Evolutionary conservation across 148 eudicot genomes (phyloP).

Genomic region (Heliosperma pusillum): DNA sequence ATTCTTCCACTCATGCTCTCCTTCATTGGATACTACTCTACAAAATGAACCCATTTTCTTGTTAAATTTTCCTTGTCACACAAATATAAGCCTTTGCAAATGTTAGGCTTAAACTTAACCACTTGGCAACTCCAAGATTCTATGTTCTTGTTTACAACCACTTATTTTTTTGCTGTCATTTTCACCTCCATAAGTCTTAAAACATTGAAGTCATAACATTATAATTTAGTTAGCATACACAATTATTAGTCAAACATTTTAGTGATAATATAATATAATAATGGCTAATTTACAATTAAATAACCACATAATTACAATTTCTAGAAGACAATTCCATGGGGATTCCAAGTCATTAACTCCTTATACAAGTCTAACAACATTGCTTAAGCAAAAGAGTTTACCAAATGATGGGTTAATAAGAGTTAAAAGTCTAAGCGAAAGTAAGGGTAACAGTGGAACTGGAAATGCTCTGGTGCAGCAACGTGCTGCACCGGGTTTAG

Average conservation of each 20-base stretch:
- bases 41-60: no score
- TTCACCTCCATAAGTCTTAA: not conserved
- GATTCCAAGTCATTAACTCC: slow-evolving; percentile 19
- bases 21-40: no score
- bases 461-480: slow-evolving; percentile 30
- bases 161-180: slow-evolving; percentile 10
- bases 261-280: not conserved
- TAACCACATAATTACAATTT: slow-evolving; percentile 23
- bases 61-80: no score
- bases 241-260: not conserved
- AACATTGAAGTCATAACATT: not conserved
- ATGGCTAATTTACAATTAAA: slow-evolving; percentile 38
- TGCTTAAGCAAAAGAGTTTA: slow-evolving; percentile 5
- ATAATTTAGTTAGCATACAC: no score
- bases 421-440: slow-evolving; percentile 9
- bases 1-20: no score
- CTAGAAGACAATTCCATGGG: slow-evolving; percentile 18
- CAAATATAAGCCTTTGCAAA: no score
- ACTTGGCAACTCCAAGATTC: slow-evolving; percentile 19
- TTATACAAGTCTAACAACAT: not conserved
- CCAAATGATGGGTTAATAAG: slow-evolving; percentile 2
- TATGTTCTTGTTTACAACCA: slow-evolving; percentile 20
- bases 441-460: not conserved
- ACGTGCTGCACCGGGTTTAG: slow-evolving; percentile 10
- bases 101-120: slow-evolving; percentile 20